A percentile compares a stretch with the other conserved stretches of the same genome.
These are phyloP conservation scores for Aspergillus quadrilineatus DNA, from an alignment of 2,329 filamentous ascomycete genomes.

Conservation along the genomic window DNA sequence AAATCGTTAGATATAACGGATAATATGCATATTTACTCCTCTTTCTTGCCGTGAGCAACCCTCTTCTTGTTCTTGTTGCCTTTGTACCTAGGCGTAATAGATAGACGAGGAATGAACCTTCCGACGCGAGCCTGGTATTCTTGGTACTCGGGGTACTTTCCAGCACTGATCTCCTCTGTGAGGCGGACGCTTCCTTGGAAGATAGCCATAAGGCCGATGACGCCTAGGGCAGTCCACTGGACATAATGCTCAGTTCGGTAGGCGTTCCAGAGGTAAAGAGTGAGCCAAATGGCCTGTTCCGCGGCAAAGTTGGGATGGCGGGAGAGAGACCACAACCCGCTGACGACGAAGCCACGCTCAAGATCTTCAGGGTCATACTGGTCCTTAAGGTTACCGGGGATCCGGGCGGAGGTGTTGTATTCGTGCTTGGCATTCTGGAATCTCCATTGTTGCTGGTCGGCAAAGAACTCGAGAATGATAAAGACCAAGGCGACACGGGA, in stretches of 20 bases:
- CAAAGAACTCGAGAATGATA: slow-evolving; percentile 70
- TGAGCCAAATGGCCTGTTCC: slow-evolving; percentile 87
- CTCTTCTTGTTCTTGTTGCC: slow-evolving; percentile 24
- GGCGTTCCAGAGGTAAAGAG: slow-evolving; percentile 85
- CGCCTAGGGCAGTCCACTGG: slow-evolving; percentile 76
- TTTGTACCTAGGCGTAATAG: slow-evolving; percentile 34
- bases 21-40: slow-evolving; percentile 16
- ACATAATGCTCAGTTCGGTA: slow-evolving; percentile 67
- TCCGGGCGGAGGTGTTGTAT: slow-evolving; percentile 71
- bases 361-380: slow-evolving; percentile 69
- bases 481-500: slow-evolving; percentile 56
- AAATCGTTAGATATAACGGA: background rate
- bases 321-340: slow-evolving; percentile 81
- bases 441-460: slow-evolving; percentile 90
- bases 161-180: slow-evolving; percentile 75
- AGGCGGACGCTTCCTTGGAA: slow-evolving; percentile 89
- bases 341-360: slow-evolving; percentile 83
- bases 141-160: slow-evolving; percentile 85
- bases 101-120: slow-evolving; percentile 69
- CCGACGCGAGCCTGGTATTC: slow-evolving; percentile 80
- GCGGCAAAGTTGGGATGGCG: slow-evolving; percentile 93
- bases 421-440: slow-evolving; percentile 78
- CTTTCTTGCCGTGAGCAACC: slow-evolving; percentile 20
- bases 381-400: slow-evolving; percentile 55
- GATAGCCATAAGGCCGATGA: slow-evolving; percentile 68